phyloP scores from a whole-genome alignment of 2,329 filamentous ascomycete genomes.

The Xylaria sp. region DNA sequence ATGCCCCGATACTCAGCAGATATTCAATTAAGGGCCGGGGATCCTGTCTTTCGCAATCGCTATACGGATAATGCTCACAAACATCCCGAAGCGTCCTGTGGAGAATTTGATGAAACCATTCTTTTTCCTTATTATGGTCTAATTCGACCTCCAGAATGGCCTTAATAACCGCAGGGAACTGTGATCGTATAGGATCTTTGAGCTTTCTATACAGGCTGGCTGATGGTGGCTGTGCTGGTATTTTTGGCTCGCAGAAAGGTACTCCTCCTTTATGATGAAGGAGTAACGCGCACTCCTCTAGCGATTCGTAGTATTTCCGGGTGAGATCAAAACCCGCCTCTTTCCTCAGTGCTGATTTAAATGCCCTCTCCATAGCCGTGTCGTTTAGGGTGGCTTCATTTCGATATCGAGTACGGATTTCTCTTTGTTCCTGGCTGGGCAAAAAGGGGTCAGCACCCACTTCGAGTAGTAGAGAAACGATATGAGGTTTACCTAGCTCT shows the following conservation, averaged over 20 bases:
- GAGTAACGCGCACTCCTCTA: background rate
- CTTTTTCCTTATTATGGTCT: no score
- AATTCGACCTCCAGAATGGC: no score
- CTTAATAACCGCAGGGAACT: no score
- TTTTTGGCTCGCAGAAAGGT: background rate
- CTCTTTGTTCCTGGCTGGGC: background rate
- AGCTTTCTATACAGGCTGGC: background rate
- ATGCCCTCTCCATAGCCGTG: background rate
- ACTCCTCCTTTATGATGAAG: background rate
- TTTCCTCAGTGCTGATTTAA: background rate
- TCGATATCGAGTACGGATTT: background rate
- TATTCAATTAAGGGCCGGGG: no score
- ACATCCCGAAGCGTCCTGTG: no score
- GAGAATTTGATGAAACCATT: no score
- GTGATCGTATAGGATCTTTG: no score
- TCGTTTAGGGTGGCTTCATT: no score
- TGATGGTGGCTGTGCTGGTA: background rate
- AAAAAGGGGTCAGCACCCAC: conserved; percentile 13
- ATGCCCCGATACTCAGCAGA: no score
- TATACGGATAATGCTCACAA: no score
- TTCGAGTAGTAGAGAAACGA: conserved; percentile 18
- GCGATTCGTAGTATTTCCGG: background rate
- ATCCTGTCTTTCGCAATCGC: no score
- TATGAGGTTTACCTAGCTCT: background rate
- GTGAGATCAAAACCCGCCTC: background rate